Evolutionary conservation across 106 monocot species (phyloP).

Genomic region (Hemerocallis citrina): DNA sequence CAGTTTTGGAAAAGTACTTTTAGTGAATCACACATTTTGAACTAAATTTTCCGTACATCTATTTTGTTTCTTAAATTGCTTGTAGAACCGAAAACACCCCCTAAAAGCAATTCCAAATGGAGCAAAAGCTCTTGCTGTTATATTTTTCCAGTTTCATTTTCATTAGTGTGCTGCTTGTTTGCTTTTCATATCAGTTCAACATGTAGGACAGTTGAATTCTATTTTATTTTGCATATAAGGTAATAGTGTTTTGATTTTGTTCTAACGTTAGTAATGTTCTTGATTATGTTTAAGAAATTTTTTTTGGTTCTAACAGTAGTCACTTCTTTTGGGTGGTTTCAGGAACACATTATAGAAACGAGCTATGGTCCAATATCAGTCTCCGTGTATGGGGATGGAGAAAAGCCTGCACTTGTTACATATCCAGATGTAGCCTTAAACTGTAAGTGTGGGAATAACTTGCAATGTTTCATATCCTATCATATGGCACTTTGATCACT

Average conservation of each 20-base stretch:
- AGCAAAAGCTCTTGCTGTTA: too few species aligned
- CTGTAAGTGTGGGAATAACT: slow-evolving; percentile 32
- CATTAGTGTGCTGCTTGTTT: not conserved
- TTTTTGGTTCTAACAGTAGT: not conserved
- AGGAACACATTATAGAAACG: slow-evolving; percentile 76
- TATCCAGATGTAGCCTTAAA: slow-evolving; percentile 84
- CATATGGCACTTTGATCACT: too few species aligned
- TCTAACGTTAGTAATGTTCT: not conserved
- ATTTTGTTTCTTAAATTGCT: too few species aligned
- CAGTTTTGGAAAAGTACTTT: too few species aligned
- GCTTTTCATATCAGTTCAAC: not conserved
- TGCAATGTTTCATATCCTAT: not conserved
- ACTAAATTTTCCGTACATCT: too few species aligned
- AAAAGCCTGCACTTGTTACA: slow-evolving; percentile 82
- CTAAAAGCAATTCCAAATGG: too few species aligned
- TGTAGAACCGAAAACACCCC: too few species aligned
- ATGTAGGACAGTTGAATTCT: not conserved
- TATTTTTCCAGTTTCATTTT: not conserved
- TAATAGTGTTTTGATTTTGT: not conserved
- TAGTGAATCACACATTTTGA: too few species aligned
- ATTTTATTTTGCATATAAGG: not conserved
- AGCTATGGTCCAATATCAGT: slow-evolving; percentile 52
- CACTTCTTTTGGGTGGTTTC: not conserved
- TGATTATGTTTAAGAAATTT: not conserved
- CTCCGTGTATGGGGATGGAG: slow-evolving; percentile 67